Percentiles rank a stretch among this genome's conserved stretches.
Evolutionary conservation across 169 alveolate genomes (phyloP).

Genomic region (Eimeria maxima): DNA sequence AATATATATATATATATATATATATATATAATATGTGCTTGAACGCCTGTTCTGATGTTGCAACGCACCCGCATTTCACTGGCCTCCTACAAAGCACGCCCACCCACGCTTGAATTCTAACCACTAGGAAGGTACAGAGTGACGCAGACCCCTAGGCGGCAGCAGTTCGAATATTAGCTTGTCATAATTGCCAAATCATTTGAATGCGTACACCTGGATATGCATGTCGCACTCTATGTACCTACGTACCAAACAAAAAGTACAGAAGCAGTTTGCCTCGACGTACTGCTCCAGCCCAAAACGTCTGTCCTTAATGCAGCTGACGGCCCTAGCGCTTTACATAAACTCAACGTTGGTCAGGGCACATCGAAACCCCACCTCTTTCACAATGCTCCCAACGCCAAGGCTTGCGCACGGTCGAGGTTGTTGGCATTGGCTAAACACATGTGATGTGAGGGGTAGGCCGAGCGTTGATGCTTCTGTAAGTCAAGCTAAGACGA

Average conservation of each 20-base stretch:
- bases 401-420: neutral
- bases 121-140: neutral
- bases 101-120: too few relatives aligned
- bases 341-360: neutral
- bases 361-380: neutral
- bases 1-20: too few relatives aligned
- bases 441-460: neutral
- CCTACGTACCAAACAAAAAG: slow-evolving; percentile 23
- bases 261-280: neutral
- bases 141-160: neutral
- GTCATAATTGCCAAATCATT: neutral
- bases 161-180: neutral
- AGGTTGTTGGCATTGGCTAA: neutral
- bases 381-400: neutral
- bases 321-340: neutral
- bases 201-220: neutral
- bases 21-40: too few relatives aligned
- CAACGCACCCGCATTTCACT: neutral
- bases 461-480: neutral
- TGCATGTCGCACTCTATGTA: neutral
- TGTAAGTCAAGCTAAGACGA: neutral
- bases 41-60: too few relatives aligned
- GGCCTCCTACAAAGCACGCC: neutral
- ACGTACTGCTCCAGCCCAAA: neutral
- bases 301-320: neutral